Evolutionary conservation across 192 early-diverging fungal species (phyloP).

Genomic region (Coemansia sp.): DNA sequence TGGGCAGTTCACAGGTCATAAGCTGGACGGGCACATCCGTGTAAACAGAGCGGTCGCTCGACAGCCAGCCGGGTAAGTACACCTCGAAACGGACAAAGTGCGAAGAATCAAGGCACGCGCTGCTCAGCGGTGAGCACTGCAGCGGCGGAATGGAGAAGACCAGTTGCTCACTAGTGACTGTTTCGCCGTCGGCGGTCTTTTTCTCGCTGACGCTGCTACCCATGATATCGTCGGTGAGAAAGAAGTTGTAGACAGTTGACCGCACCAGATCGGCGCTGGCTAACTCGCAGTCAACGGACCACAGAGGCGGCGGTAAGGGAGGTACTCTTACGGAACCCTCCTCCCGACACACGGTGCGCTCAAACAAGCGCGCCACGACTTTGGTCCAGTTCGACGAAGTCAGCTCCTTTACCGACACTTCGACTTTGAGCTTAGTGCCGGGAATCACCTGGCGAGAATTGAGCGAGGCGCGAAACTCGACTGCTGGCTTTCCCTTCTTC

Average conservation of each 20-base stretch:
- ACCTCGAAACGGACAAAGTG: constrained; percentile 52
- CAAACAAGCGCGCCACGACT: constrained; percentile 32
- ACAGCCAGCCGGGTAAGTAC: constrained; percentile 41
- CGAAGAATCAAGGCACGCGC: constrained; percentile 39
- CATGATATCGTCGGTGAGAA: constrained; percentile 35
- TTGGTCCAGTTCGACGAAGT: constrained; percentile 45
- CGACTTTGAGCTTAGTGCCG: constrained; percentile 34
- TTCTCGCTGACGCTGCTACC: constrained; percentile 22
- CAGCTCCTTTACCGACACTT: constrained; percentile 51
- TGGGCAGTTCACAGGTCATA: constrained; percentile 27
- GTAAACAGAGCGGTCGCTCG: constrained; percentile 46
- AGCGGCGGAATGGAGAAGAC: constrained; percentile 28
- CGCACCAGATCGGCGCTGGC: constrained; percentile 33
- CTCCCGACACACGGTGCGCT: constrained; percentile 46
- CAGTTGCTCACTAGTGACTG: constrained; percentile 25
- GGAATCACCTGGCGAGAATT: constrained; percentile 37
- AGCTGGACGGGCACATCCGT: constrained; percentile 49
- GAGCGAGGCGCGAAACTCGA: constrained; percentile 35
- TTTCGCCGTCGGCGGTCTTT: constrained; percentile 21
- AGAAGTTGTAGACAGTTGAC: constrained; percentile 54
- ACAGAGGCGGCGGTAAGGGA: constrained; percentile 29
- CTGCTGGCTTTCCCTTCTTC: constrained; percentile 42
- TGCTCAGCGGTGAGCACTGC: constrained; percentile 33
- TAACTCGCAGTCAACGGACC: constrained; percentile 45
- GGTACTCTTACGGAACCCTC: constrained; percentile 8